These are phyloP conservation scores for Stemphylium vesicarium DNA, from an alignment of 2,329 filamentous ascomycete species.

Conservation along the genomic window DNA sequence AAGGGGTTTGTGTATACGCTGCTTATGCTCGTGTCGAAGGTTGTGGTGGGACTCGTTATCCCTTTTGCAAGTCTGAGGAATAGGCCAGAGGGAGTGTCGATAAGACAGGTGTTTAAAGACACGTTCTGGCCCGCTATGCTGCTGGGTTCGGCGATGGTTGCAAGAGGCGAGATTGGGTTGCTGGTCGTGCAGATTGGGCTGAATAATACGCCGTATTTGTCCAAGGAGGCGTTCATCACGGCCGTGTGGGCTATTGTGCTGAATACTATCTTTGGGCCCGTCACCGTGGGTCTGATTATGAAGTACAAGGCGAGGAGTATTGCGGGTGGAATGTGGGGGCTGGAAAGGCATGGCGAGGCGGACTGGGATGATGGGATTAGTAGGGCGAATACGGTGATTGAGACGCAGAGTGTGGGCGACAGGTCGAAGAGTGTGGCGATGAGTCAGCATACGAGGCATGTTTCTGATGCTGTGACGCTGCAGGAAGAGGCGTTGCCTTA, in stretches of 20 bases:
- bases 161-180: not conserved
- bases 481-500: not conserved
- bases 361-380: not conserved
- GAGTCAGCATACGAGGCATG: not conserved
- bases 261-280: constrained; percentile 30
- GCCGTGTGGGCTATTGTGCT: constrained; percentile 33
- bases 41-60: constrained; percentile 11
- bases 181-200: not conserved
- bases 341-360: not conserved
- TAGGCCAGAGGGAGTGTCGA: not conserved
- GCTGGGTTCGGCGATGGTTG: not conserved
- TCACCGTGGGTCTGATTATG: constrained; percentile 27
- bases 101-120: not conserved
- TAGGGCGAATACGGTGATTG: not conserved
- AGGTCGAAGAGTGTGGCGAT: not conserved
- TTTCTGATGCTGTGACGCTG: not conserved
- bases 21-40: constrained; percentile 31
- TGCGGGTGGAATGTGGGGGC: not conserved
- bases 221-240: constrained; percentile 29
- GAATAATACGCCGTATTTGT: constrained; percentile 20
- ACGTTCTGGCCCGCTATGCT: not conserved
- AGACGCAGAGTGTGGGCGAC: not conserved
- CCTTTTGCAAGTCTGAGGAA: not conserved
- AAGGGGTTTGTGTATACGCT: constrained; percentile 33
- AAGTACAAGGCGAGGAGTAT: constrained; percentile 25